Evolutionary conservation across 441 rosid genomes (phyloP), one percentile per base, ranked within the genome.

Genomic region (Viola pubescens): DNA sequence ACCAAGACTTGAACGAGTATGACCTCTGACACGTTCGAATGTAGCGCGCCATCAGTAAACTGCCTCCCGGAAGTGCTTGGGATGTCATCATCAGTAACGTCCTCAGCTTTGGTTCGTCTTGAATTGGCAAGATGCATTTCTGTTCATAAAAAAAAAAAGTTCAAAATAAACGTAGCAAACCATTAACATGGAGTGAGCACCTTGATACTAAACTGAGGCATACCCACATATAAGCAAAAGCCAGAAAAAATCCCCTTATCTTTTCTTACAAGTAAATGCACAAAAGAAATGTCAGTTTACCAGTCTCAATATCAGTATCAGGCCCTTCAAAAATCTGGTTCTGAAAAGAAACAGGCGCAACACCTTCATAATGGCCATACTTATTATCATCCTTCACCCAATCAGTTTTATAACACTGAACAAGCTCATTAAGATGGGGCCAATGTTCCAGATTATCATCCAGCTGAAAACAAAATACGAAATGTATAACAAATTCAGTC

Each of bases 251-350:
- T 38, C 13, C 26, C 19, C 40, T 57, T 4, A 10, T 26, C 34
- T 26, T 26, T 19, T 26, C 34, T 26, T 26, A 2, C 2, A 26
- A 45, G 60, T 42, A 55, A 16, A 68, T 5, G 4, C 12, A 6
- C 49, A 55, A 40, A 14, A 46, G 3, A 4, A 37, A 38, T 53
- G 12, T 11, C 2, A 7, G 12, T 46, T 9, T 67, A 94, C 99
- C 99, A 16, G 97, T 94, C 84, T 94, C 97, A 47, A 90, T 70
- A 78, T 94, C 99, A 0, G 97, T 78, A 79, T 94, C 99, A 1
- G 97, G 99, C 12, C 97, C 99, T 82, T 94, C 99, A 73, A 85
- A 94, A 59, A 94, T 83, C 79, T 94, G 99, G 71, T 64, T 88
- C 40, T 80, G 94, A 70, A 94, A 86, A 61, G 85, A 57, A 60